Percentiles rank a stretch among this genome's conserved stretches.
These are phyloP conservation scores for Elsinoe batatas DNA, from an alignment of 2,329 filamentous ascomycete genomes.

Conservation along the genomic window DNA sequence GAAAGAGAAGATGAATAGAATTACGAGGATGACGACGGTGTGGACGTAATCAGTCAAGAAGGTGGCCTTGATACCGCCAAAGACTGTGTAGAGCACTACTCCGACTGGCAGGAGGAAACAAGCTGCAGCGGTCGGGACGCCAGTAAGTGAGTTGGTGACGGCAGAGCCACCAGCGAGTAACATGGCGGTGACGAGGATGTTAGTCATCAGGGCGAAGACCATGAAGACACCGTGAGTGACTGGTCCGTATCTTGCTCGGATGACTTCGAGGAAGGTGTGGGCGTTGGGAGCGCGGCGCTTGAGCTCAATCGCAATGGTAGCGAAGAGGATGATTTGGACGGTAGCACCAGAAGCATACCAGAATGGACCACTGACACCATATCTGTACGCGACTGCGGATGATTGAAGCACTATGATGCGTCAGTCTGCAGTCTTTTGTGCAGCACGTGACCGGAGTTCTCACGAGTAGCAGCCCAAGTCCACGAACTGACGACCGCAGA, in stretches of 20 bases:
- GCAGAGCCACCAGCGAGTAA: conserved; percentile 74
- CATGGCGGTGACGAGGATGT: conserved; percentile 78
- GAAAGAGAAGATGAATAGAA: conserved; percentile 77
- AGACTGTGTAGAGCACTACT: conserved; percentile 68
- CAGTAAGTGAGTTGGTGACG: conserved; percentile 61
- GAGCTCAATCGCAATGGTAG: conserved; percentile 79
- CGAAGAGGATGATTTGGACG: conserved; percentile 81
- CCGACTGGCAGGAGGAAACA: conserved; percentile 75
- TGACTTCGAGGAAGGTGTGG: conserved; percentile 66
- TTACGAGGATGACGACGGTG: conserved; percentile 72
- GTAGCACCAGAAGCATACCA: conserved; percentile 61
- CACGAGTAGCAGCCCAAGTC: conserved; percentile 80
- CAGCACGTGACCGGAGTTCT: not conserved
- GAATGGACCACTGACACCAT: conserved; percentile 55
- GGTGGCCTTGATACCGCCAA: conserved; percentile 72
- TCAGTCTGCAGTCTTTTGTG: not conserved
- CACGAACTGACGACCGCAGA: conserved; percentile 86
- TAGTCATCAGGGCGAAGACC: conserved; percentile 68
- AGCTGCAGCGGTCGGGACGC: conserved; percentile 67
- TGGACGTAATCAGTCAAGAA: conserved; percentile 82
- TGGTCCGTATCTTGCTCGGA: conserved; percentile 68
- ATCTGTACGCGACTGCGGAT: conserved; percentile 67
- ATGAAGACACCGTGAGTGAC: conserved; percentile 69
- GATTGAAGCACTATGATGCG: conserved; percentile 48
- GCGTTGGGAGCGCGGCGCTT: conserved; percentile 82